Evolutionary conservation across 2,329 filamentous ascomycete species (phyloP).

Genomic region (Coniochaeta sp.): DNA sequence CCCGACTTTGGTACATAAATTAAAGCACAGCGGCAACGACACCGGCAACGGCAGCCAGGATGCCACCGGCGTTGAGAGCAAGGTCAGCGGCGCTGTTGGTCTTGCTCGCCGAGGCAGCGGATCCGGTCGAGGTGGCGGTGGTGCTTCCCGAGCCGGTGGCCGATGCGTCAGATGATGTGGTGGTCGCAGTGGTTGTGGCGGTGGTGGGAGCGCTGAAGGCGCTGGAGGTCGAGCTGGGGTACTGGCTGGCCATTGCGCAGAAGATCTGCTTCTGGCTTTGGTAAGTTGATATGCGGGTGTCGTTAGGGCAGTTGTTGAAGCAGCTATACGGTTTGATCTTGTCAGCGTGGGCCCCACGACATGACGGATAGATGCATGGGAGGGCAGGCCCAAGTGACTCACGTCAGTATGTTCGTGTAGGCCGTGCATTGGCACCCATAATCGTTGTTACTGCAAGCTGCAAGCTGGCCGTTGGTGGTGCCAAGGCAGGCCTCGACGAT

Average conservation of each 20-base stretch:
- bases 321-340: slow-evolving; percentile 27
- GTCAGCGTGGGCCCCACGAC: not conserved
- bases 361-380: not conserved
- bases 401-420: slow-evolving; percentile 39
- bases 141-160: slow-evolving; percentile 8
- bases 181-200: slow-evolving; percentile 14
- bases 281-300: slow-evolving; percentile 26
- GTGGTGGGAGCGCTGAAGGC: slow-evolving; percentile 17
- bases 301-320: slow-evolving; percentile 50
- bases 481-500: slow-evolving; percentile 37
- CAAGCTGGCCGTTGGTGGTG: slow-evolving; percentile 30
- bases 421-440: slow-evolving; percentile 37
- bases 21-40: slow-evolving; percentile 23
- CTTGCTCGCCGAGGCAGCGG: slow-evolving; percentile 6
- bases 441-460: slow-evolving; percentile 29
- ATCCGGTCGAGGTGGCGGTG: slow-evolving; percentile 7
- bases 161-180: slow-evolving; percentile 12
- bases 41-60: slow-evolving; percentile 22
- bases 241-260: slow-evolving; percentile 38
- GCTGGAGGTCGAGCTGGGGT: slow-evolving; percentile 22
- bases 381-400: slow-evolving; percentile 12
- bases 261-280: slow-evolving; percentile 30
- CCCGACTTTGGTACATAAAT: not conserved
- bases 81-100: slow-evolving; percentile 17
- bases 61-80: slow-evolving; percentile 19